A percentile compares a stretch with the other conserved stretches of the same genome.
These are phyloP conservation scores for Paramyrothecium sp. DNA, from an alignment of 2,329 filamentous ascomycete genomes.

Conservation along the genomic window DNA sequence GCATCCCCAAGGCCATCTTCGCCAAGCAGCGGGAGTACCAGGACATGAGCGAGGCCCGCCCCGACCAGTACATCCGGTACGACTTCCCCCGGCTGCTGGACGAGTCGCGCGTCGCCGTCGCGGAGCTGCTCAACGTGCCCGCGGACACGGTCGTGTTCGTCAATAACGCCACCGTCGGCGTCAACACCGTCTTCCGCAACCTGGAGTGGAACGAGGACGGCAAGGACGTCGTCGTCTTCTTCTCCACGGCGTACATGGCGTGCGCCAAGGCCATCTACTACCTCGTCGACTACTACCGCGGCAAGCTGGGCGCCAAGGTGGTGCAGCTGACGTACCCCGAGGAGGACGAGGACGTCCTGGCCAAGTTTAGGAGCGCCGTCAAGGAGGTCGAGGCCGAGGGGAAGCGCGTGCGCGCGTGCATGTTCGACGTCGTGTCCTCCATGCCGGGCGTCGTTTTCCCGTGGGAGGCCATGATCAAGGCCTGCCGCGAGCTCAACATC, in stretches of 20 bases:
- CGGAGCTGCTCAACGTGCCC: constrained; percentile 64
- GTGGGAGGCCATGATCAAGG: constrained; percentile 63
- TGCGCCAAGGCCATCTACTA: constrained; percentile 73
- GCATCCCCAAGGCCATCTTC: constrained; percentile 64
- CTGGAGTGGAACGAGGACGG: constrained; percentile 66
- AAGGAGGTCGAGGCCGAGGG: constrained; percentile 49
- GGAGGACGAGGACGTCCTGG: constrained; percentile 64
- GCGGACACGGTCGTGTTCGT: constrained; percentile 71
- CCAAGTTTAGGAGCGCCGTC: constrained; percentile 60
- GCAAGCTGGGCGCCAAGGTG: constrained; percentile 42
- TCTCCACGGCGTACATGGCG: constrained; percentile 75
- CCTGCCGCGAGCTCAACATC: constrained; percentile 66
- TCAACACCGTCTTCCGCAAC: constrained; percentile 80
- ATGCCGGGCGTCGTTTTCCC: constrained; percentile 78
- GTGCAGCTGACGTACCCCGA: constrained; percentile 68
- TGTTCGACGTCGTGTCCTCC: constrained; percentile 77
- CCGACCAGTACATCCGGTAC: constrained; percentile 76
- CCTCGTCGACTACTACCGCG: constrained; percentile 63
- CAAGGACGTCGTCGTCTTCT: constrained; percentile 76
- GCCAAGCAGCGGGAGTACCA: constrained; percentile 63
- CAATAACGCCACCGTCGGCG: constrained; percentile 73
- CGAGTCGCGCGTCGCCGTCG: constrained; percentile 65
- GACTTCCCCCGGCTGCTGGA: constrained; percentile 63
- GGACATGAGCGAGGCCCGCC: constrained; percentile 62
- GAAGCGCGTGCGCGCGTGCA: constrained; percentile 62